These are phyloP conservation scores for Hypoxylon sp. DNA, from an alignment of 2,329 filamentous ascomycete species.

Conservation along the genomic window DNA sequence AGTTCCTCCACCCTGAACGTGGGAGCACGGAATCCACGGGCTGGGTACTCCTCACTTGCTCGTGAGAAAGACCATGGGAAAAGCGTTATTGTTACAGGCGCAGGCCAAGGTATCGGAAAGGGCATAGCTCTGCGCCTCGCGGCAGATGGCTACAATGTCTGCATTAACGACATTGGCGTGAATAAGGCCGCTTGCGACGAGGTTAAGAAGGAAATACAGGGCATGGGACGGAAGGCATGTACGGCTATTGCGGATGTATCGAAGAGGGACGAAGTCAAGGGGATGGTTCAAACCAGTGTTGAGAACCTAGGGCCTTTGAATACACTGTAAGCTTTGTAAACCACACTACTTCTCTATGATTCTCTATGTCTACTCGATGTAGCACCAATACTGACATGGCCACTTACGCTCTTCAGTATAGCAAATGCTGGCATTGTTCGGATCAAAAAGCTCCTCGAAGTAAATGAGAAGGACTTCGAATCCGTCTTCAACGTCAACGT, in stretches of 20 bases:
- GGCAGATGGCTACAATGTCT: slow-evolving; percentile 73
- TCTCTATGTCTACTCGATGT: slow-evolving; percentile 29
- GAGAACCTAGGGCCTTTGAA: slow-evolving; percentile 63
- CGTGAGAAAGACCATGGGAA: slow-evolving; percentile 33
- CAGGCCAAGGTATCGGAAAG: slow-evolving; percentile 62
- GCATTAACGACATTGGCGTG: slow-evolving; percentile 70
- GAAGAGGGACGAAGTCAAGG: slow-evolving; percentile 62
- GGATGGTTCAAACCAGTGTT: slow-evolving; percentile 64
- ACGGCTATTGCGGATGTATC: slow-evolving; percentile 71
- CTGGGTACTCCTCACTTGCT: slow-evolving; percentile 40
- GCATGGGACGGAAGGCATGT: slow-evolving; percentile 64
- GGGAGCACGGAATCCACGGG: neutral
- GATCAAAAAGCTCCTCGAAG: slow-evolving; percentile 65
- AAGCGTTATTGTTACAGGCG: slow-evolving; percentile 49
- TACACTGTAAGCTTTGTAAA: slow-evolving; percentile 50
- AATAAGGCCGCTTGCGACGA: slow-evolving; percentile 65
- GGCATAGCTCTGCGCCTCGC: slow-evolving; percentile 73
- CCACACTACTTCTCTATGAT: neutral
- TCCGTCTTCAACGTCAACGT: slow-evolving; percentile 75
- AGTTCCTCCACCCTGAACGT: neutral
- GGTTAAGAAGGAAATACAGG: slow-evolving; percentile 64
- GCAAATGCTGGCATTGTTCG: slow-evolving; percentile 73
- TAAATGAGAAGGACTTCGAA: slow-evolving; percentile 67
- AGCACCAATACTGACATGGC: neutral
- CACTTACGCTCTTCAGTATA: slow-evolving; percentile 57